Percentiles rank a stretch among this genome's conserved stretches.
phyloP scores from a whole-genome alignment of 495 filamentous ascomycete species.

The Podospora conica region DNA sequence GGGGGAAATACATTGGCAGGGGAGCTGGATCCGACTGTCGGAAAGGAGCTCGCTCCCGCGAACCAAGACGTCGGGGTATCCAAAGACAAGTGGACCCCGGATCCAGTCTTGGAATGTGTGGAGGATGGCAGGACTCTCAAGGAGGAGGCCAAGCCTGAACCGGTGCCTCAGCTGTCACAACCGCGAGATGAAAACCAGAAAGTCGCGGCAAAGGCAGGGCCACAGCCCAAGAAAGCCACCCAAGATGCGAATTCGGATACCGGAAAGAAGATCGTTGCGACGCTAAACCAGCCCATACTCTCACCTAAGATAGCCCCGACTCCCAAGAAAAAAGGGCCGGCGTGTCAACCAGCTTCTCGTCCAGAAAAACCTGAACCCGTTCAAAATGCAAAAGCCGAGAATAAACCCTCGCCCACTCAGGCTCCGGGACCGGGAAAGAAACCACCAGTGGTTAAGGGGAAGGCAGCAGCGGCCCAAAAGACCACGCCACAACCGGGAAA shows the following conservation, averaged over 20 bases:
- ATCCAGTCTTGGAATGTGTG: too few species aligned
- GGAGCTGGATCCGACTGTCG: not conserved
- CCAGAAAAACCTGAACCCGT: not conserved
- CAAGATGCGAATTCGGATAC: too few species aligned
- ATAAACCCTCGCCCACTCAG: not conserved
- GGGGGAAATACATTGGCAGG: not conserved
- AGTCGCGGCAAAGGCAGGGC: too few species aligned
- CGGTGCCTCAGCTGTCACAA: too few species aligned
- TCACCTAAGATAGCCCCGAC: not conserved
- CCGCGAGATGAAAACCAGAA: too few species aligned
- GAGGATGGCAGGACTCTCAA: too few species aligned
- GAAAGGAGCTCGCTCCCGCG: not conserved
- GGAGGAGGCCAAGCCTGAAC: too few species aligned
- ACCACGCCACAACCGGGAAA: not conserved
- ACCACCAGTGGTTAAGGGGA: not conserved
- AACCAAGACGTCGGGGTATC: not conserved
- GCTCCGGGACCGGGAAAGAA: not conserved
- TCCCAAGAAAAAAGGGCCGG: not conserved
- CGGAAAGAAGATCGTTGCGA: too few species aligned
- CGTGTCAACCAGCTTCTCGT: not conserved
- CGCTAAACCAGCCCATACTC: too few species aligned
- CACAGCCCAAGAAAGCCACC: too few species aligned
- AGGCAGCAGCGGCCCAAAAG: not conserved
- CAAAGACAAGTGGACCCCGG: not conserved
- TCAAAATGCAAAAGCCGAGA: not conserved